A percentile compares a stretch with the other conserved stretches of the same genome.
phyloP scores from a whole-genome alignment of 2,329 filamentous ascomycete genomes.

The Talaromyces sp. region DNA sequence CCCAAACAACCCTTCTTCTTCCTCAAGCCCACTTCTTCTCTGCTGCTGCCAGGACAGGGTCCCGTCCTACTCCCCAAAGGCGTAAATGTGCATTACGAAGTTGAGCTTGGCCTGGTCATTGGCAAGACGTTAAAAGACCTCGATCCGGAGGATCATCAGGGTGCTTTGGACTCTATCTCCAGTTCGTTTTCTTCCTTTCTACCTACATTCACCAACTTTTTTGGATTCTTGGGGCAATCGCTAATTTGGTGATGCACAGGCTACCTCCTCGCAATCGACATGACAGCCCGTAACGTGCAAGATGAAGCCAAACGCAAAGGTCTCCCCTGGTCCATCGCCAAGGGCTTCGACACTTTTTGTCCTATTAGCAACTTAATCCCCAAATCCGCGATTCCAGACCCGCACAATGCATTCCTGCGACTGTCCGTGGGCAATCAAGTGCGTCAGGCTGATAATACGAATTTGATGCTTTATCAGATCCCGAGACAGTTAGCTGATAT shows the following conservation, averaged over 20 bases:
- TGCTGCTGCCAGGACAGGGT: conserved; percentile 73
- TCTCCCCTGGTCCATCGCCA: conserved; percentile 91
- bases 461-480: conserved; percentile 89
- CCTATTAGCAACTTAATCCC: conserved; percentile 78
- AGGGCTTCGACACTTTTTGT: conserved; percentile 97
- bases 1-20: conserved; percentile 99
- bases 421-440: conserved; percentile 76
- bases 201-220: neutral
- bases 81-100: conserved; percentile 86
- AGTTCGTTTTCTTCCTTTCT: conserved; percentile 47
- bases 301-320: conserved; percentile 97
- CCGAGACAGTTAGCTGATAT: conserved; percentile 86
- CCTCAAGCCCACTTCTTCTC: conserved; percentile 85
- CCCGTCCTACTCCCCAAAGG: conserved; percentile 79
- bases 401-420: conserved; percentile 82
- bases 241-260: conserved; percentile 44
- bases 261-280: conserved; percentile 90
- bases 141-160: conserved; percentile 66
- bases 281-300: conserved; percentile 94
- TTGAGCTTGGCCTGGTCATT: conserved; percentile 87
- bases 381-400: conserved; percentile 76
- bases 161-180: conserved; percentile 77
- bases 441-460: conserved; percentile 83
- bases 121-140: conserved; percentile 76
- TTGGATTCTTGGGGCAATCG: neutral